Evolutionary conservation across 1,284 basidiomycete species (phyloP).

Genomic region (Rhodotorula sp.): DNA sequence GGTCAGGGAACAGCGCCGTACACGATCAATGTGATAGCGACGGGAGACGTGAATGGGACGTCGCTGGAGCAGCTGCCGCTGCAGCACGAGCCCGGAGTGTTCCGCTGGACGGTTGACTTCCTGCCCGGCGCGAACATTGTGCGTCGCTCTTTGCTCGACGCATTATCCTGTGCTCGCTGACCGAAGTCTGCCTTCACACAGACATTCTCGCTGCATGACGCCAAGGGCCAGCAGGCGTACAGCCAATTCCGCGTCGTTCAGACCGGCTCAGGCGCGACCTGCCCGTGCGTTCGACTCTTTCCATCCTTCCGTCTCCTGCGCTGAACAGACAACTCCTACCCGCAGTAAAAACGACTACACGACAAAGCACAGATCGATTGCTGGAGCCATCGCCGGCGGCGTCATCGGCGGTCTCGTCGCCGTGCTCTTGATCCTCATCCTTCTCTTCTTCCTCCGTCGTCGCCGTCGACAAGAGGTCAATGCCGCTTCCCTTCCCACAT

Average conservation of each 20-base stretch:
- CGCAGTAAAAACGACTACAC: slow-evolving; percentile 18
- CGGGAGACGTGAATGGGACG: slow-evolving; percentile 6
- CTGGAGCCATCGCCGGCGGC: slow-evolving; percentile 24
- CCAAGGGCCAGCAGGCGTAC: slow-evolving; percentile 8
- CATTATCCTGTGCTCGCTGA: background rate
- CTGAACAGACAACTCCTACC: background rate
- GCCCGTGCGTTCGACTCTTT: slow-evolving; percentile 8
- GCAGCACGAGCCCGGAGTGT: background rate
- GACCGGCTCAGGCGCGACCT: slow-evolving; percentile 10
- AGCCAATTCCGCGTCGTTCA: slow-evolving; percentile 23
- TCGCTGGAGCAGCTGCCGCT: slow-evolving; percentile 20
- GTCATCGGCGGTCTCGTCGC: slow-evolving; percentile 12
- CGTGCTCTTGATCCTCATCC: background rate
- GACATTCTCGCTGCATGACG: slow-evolving; percentile 23
- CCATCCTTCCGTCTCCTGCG: accelerated
- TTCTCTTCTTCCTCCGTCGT: slow-evolving; percentile 14
- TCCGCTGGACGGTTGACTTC: slow-evolving; percentile 21
- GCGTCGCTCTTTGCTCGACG: background rate
- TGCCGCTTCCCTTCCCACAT: background rate
- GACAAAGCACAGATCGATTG: background rate
- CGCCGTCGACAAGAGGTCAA: background rate
- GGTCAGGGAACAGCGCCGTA: slow-evolving; percentile 30
- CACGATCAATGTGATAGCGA: slow-evolving; percentile 15
- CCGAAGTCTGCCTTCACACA: background rate
- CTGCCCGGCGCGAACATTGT: slow-evolving; percentile 30